phyloP scores from a whole-genome alignment of 1,284 basidiomycete genomes.

The Bjerkandera adusta region DNA sequence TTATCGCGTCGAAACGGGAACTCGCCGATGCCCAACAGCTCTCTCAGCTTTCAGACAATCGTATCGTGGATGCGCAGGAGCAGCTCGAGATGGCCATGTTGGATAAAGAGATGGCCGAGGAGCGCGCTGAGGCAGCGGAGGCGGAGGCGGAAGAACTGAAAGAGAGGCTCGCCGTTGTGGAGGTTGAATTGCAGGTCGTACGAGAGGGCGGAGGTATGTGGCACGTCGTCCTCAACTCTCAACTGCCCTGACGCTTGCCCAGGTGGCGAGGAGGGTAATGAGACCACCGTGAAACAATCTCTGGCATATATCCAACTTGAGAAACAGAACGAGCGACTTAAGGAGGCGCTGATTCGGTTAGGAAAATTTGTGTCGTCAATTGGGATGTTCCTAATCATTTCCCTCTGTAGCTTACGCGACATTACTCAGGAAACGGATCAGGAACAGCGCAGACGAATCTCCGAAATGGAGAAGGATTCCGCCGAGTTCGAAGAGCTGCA shows the following conservation, averaged over 20 bases:
- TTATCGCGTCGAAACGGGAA: conserved; percentile 66
- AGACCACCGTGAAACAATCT: conserved; percentile 55
- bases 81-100: conserved; percentile 94
- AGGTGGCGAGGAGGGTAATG: conserved; percentile 38
- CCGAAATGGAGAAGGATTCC: conserved; percentile 90
- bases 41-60: conserved; percentile 54
- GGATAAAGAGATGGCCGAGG: conserved; percentile 97
- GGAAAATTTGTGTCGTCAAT: conserved; percentile 16
- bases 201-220: conserved; percentile 50
- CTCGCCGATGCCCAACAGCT: conserved; percentile 69
- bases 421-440: conserved; percentile 85
- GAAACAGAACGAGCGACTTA: conserved; percentile 94
- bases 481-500: conserved; percentile 67
- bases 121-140: conserved; percentile 82
- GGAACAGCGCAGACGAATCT: conserved; percentile 79
- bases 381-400: neutral
- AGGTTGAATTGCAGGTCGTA: conserved; percentile 83
- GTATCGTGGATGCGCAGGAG: conserved; percentile 75
- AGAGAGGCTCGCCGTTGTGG: conserved; percentile 77
- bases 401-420: conserved; percentile 69
- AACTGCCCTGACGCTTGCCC: conserved; percentile 7
- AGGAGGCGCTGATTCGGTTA: conserved; percentile 88
- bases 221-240: conserved; percentile 1
- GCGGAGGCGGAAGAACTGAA: conserved; percentile 74
- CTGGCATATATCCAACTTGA: conserved; percentile 90